Evolutionary conservation across 2,329 filamentous ascomycete genomes (phyloP).

Genomic region (Neofusicoccum ribis): DNA sequence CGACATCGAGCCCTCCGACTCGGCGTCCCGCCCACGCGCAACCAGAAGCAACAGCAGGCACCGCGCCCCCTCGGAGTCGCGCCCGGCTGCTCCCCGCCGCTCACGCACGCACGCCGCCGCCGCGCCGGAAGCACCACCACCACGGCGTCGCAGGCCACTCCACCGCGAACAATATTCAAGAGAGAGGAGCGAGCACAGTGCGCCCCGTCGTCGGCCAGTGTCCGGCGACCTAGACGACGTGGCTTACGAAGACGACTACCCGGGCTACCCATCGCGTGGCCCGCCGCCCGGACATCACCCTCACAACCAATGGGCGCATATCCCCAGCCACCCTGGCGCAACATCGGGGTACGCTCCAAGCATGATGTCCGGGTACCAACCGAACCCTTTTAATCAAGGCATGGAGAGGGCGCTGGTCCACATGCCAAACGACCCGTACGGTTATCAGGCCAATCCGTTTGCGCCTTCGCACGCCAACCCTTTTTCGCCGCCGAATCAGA

Average conservation of each 20-base stretch:
- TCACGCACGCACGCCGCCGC: constrained; percentile 23
- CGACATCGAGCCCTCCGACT: constrained; percentile 52
- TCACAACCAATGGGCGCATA: constrained; percentile 37
- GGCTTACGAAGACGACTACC: constrained; percentile 50
- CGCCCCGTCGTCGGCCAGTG: constrained; percentile 31
- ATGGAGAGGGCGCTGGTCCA: constrained; percentile 31
- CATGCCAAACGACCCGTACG: constrained; percentile 39
- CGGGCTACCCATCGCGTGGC: constrained; percentile 38
- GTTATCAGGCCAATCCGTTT: constrained; percentile 42
- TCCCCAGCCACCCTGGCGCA: constrained; percentile 30
- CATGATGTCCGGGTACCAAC: constrained; percentile 37
- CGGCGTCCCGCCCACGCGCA: constrained; percentile 45
- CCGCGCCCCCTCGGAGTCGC: constrained; percentile 33
- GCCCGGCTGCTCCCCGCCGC: constrained; percentile 36
- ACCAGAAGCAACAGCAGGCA: constrained; percentile 22
- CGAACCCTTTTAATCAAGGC: constrained; percentile 30
- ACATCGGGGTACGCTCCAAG: constrained; percentile 41
- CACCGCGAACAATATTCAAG: constrained; percentile 32
- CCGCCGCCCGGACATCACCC: constrained; percentile 36
- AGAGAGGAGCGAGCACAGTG: constrained; percentile 23
- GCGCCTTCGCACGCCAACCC: constrained; percentile 26
- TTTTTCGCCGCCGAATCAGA: constrained; percentile 19
- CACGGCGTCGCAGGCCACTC: constrained; percentile 28
- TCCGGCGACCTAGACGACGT: constrained; percentile 43
- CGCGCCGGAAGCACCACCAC: background rate